These are phyloP conservation scores for Saccharomycopsis fodiens DNA, from an alignment of 805 yeast genomes.

Conservation along the genomic window DNA sequence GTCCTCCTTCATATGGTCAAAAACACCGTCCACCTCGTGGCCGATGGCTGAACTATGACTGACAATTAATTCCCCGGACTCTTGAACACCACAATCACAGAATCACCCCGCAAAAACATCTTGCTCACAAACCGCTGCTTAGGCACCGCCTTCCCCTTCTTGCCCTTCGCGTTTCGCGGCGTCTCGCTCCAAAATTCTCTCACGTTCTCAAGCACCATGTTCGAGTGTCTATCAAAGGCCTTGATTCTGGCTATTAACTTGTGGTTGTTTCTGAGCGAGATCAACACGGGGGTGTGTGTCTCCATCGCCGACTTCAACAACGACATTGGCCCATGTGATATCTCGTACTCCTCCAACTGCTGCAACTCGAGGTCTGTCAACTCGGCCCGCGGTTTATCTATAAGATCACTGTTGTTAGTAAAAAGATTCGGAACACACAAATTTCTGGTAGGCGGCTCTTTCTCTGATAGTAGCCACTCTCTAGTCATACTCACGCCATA, in stretches of 20 bases:
- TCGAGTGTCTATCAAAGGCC: slow-evolving; percentile 95
- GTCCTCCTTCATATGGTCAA: too few species aligned
- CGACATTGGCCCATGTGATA: slow-evolving; percentile 84
- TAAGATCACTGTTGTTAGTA: slow-evolving; percentile 56
- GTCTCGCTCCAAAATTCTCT: slow-evolving; percentile 65
- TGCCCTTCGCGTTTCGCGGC: slow-evolving; percentile 57
- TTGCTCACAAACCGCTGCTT: slow-evolving; percentile 80
- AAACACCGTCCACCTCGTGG: too few species aligned
- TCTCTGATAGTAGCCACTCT: neutral
- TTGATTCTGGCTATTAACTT: slow-evolving; percentile 83
- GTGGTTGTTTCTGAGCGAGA: slow-evolving; percentile 88
- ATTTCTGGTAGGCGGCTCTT: neutral
- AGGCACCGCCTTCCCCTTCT: slow-evolving; percentile 56
- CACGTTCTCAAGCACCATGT: slow-evolving; percentile 86
- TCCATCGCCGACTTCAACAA: slow-evolving; percentile 78
- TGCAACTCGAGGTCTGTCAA: slow-evolving; percentile 72
- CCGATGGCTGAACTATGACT: too few species aligned
- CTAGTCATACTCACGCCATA: neutral
- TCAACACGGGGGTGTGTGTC: slow-evolving; percentile 67
- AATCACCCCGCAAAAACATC: slow-evolving; percentile 91
- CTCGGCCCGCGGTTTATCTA: slow-evolving; percentile 72
- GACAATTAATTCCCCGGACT: too few species aligned
- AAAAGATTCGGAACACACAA: neutral
- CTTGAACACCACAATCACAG: slow-evolving; percentile 76
- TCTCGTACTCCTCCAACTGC: slow-evolving; percentile 83